Conservation (phyloP, 257 asterid genomes). For the Scutellaria galericulata region DNA sequence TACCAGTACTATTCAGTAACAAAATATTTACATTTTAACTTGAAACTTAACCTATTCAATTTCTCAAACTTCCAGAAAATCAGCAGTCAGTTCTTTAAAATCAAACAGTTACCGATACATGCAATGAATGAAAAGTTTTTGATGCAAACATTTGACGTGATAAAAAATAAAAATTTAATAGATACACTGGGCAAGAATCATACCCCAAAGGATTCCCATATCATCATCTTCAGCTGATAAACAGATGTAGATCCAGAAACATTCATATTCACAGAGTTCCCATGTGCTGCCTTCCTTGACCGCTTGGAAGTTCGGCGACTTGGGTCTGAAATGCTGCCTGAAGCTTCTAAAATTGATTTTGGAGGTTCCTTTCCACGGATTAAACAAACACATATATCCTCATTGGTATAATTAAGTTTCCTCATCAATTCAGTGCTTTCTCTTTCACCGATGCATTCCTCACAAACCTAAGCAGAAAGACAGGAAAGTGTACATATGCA, state of each 20-base stretch:
- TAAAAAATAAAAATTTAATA: conserved; percentile 17
- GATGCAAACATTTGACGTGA: background rate
- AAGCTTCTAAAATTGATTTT: conserved; percentile 85
- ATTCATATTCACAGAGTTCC: conserved; percentile 78
- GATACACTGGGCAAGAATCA: conserved; percentile 26
- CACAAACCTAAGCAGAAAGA: conserved; percentile 70
- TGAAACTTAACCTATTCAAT: background rate
- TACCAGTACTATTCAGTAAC: background rate
- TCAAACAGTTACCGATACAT: conserved; percentile 9
- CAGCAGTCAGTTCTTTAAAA: conserved; percentile 19
- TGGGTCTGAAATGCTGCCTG: conserved; percentile 64
- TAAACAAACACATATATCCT: conserved; percentile 85
- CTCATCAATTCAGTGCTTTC: conserved; percentile 86
- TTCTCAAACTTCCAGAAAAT: conserved; percentile 26
- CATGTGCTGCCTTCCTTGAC: conserved; percentile 80
- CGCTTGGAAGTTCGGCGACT: conserved; percentile 94
- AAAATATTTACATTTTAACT: background rate
- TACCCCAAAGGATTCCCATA: conserved; percentile 99
- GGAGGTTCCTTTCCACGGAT: conserved; percentile 95
- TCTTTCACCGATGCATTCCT: conserved; percentile 94
- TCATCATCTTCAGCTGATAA: conserved; percentile 97
- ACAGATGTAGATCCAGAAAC: conserved; percentile 89
- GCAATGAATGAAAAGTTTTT: conserved; percentile 3
- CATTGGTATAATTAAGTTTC: conserved; percentile 82
- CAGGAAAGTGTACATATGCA: conserved; percentile 22